Base-by-base conservation (phyloP, 345 rosid species). In the Luvunga scandens region DNA sequence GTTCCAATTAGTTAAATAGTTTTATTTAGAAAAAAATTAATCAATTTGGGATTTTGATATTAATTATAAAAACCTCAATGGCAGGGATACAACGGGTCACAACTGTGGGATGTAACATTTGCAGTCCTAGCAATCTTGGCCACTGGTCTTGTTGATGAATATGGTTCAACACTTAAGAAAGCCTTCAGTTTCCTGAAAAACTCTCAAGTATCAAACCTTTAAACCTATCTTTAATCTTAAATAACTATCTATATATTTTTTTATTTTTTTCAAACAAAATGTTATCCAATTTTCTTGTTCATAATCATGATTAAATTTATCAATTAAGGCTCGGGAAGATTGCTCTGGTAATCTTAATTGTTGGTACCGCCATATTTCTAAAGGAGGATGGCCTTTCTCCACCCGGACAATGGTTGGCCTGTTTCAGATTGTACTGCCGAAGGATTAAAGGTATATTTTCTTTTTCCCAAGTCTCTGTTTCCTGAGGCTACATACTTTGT, bases 351-450 rank as follows among this genome's bases (percentile, higher is more conserved):
- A 84, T 63, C 76, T 71, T 4, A 73, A 65, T 16, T 5, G 28
- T 12, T 91, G 94, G 91, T 87, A 90, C 27, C 87, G 92, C 10
- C 92, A 93, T 78, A 75, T 86, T 48, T 76, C 88, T 0, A 87
- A 85, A 18, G 97, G 95, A 62, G 97, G 91, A 60, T 93, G 97
- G 95, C 84, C 92, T 65, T 93, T 93, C 85, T 91, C 95, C 2
- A 91, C 91, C 82, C 84, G 0, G 95, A 93, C 45, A 80, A 90
- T 60, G 90, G 89, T 6, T 93, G 97, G 95, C 84, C 81, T n/a
- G 91, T 85, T 16, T 88, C 97, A 0, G 93, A 93, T 74, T 84
- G 90, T 72, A 81, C 94, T 4, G 81, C 91, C 0, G 97, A 93
- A 85, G 90, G 86, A 36, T 81, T 92, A 24, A 88, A 91, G 90